These are phyloP conservation scores for Conticribra weissflogii DNA, from an alignment of 108 stramenopile genomes.

Conservation along the genomic window DNA sequence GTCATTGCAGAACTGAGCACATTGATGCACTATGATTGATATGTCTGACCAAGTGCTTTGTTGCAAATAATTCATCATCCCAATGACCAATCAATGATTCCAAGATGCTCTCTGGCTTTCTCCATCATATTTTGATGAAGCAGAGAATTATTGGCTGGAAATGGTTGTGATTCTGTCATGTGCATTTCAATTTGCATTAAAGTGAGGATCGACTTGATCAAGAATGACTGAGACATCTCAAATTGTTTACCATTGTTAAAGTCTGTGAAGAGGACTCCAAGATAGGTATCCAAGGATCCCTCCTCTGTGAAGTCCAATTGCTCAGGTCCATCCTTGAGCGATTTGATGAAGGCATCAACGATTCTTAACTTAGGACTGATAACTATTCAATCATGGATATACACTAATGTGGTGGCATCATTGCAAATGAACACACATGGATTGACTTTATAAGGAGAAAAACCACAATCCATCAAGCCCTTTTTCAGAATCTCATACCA, in stretches of 20 bases:
- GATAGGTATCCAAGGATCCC: constrained; percentile 53
- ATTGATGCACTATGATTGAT: constrained; percentile 53
- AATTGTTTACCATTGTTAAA: constrained; percentile 26
- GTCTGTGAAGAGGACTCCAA: constrained; percentile 45
- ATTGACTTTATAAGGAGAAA: constrained; percentile 11
- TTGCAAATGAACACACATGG: constrained; percentile 9
- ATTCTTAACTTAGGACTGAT: constrained; percentile 29
- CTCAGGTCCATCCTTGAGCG: constrained; percentile 16
- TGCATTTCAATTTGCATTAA: constrained; percentile 1
- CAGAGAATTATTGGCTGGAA: constrained; percentile 5
- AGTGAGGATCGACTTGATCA: constrained; percentile 45
- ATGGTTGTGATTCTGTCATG: not conserved
- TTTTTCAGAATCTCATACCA: too few relatives aligned
- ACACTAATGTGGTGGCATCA: constrained; percentile 1
- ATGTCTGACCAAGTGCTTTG: constrained; percentile 49
- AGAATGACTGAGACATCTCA: constrained; percentile 46
- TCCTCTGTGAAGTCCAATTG: constrained; percentile 42
- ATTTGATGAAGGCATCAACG: constrained; percentile 31
- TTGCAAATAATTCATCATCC: constrained; percentile 56
- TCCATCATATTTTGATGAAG: constrained; percentile 1
- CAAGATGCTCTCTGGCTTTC: not conserved
- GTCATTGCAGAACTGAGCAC: too few relatives aligned
- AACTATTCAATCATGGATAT: constrained; percentile 56
- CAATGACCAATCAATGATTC: constrained; percentile 46
- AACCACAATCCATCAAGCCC: constrained; percentile 6